phyloP scores from a whole-genome alignment of 805 yeast species.

The Yarrowia sp. region DNA sequence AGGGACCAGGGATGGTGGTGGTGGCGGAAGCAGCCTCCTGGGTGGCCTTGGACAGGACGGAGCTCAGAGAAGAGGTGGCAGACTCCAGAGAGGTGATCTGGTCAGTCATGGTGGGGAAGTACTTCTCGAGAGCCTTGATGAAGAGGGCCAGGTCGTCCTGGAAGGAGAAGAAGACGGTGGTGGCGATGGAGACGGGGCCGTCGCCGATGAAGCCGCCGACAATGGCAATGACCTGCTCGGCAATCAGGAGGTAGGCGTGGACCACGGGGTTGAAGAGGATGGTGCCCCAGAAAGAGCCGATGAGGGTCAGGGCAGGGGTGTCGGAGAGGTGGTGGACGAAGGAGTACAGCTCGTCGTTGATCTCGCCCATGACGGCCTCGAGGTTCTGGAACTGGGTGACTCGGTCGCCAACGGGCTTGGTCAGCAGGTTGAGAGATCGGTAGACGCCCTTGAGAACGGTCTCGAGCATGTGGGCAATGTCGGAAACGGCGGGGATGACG shows the following conservation, averaged over 20 bases:
- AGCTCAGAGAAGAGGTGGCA: slow-evolving; percentile 14
- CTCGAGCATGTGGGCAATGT: slow-evolving; percentile 8
- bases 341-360: slow-evolving; percentile 13
- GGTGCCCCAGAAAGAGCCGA: slow-evolving; percentile 17
- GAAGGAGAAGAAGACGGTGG: slow-evolving; percentile 19
- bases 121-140: slow-evolving; percentile 24
- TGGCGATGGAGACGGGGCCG: slow-evolving; percentile 64
- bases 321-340: slow-evolving; percentile 13
- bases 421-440: slow-evolving; percentile 17
- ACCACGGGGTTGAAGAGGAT: slow-evolving; percentile 11
- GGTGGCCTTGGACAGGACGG: not conserved
- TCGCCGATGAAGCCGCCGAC: slow-evolving; percentile 99
- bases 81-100: slow-evolving; percentile 23
- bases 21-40: slow-evolving; percentile 19
- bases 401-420: slow-evolving; percentile 16
- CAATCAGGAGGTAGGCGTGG: slow-evolving; percentile 18
- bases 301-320: slow-evolving; percentile 17
- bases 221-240: slow-evolving; percentile 99
- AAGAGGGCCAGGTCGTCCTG: slow-evolving; percentile 15
- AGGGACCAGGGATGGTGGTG: slow-evolving; percentile 17
- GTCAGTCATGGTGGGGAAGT: slow-evolving; percentile 24
- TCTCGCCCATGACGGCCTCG: slow-evolving; percentile 24
- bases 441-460: slow-evolving; percentile 18
- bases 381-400: slow-evolving; percentile 24
- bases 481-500: not conserved